Evolutionary conservation across 2,329 filamentous ascomycete species (phyloP), one percentile per base, ranked within the genome.

Genomic region (Metarhizium anisopliae): DNA sequence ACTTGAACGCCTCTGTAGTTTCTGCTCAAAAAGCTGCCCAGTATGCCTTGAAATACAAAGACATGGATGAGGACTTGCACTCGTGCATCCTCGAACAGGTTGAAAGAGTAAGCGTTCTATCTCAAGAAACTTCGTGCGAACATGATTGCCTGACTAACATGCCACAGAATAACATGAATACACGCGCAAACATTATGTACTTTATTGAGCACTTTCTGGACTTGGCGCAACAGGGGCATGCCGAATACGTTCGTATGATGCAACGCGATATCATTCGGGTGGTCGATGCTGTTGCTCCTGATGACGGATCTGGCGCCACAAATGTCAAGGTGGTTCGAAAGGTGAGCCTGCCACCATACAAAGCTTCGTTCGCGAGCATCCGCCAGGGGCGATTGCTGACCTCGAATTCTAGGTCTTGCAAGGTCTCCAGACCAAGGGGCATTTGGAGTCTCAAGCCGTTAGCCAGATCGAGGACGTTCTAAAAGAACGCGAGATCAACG

Each of bases 151-250:
- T 18, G 20, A 30, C 45, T 49, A 49, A 32, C 16, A 47, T 43
- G 29, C 16, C 38, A 36, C 51, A 92, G 82, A 95, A 90, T 62
- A 93, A 89, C 62, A 95, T 99, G 88, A 99, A 99, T 72, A 95
- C 87, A 53, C 82, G 93, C 58, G 95, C 94, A 57, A 99, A 99
- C 69, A 97, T 99, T 70, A 95, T 99, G 88, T 99, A 95, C 73
- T 99, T 99, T 72, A 87, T 99, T 67, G 93, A 97, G 67, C 88
- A 93, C 63, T 89, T 99, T 62, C 89, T 95, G 68, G 93, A 97
- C 68, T 80, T 90, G 73, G 89, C 90, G 25, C 80, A 83, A 59
- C 89, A 90, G 61, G 82, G 84, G 60, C 85, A 94, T 63, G 74
- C 81, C 54, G 86, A 90, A 59, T 99, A 96, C 67, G 85, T 96